A percentile compares a stretch with the other conserved stretches of the same genome.
phyloP scores from a whole-genome alignment of 2,329 filamentous ascomycete species.

The Ophiognomonia clavigignenti-juglandacearum region DNA sequence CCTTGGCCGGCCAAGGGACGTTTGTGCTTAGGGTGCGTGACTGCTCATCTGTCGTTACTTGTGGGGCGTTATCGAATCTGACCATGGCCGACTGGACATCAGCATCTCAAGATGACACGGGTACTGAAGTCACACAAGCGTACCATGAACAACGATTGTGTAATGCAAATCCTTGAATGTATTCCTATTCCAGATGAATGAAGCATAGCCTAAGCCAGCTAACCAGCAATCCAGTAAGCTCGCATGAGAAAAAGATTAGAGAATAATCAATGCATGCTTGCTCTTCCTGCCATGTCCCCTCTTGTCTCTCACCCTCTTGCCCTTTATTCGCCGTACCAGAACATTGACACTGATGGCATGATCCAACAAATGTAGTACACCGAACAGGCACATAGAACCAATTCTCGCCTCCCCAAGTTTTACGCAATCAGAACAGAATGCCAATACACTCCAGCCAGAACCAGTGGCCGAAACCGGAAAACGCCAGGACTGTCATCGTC shows the following conservation, averaged over 20 bases:
- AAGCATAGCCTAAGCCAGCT: neutral
- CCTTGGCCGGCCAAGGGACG: no score
- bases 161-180: constrained; percentile 13
- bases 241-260: constrained; percentile 12
- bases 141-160: no score
- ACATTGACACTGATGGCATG: constrained; percentile 1
- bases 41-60: no score
- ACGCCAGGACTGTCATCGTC: neutral
- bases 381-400: constrained; percentile 1
- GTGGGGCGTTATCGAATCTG: no score
- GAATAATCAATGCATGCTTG: constrained; percentile 13
- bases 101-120: no score
- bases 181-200: constrained; percentile 7
- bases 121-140: no score
- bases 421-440: neutral
- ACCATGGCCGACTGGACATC: no score
- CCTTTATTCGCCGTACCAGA: constrained; percentile 2
- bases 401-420: neutral
- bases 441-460: neutral
- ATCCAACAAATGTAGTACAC: neutral
- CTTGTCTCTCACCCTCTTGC: neutral
- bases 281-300: neutral
- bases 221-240: neutral
- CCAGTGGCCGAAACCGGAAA: neutral
- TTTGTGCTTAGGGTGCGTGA: no score